phyloP scores from a whole-genome alignment of 352 stramenopile species.

The Phytophthora melonis region DNA sequence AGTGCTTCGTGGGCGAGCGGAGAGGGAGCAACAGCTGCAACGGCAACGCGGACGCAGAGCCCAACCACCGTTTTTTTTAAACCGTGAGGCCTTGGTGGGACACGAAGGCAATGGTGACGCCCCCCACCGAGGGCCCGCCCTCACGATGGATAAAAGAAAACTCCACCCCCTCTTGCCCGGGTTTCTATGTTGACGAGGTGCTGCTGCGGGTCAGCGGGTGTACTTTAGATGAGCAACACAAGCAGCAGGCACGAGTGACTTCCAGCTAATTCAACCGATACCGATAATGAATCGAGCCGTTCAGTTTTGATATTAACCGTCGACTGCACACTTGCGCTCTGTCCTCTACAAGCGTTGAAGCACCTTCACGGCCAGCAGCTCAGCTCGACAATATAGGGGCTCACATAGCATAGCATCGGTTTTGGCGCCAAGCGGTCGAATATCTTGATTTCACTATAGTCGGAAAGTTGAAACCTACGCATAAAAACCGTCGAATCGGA shows the following conservation, averaged over 20 bases:
- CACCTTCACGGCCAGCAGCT: neutral
- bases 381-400: neutral
- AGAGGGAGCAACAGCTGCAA: slow-evolving; percentile 41
- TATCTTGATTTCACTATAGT: slow-evolving; percentile 32
- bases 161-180: slow-evolving; percentile 36
- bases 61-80: slow-evolving; percentile 67
- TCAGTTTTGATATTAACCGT: slow-evolving; percentile 30
- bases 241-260: slow-evolving; percentile 35
- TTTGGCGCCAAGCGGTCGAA: slow-evolving; percentile 28
- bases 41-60: slow-evolving; percentile 22
- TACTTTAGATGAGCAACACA: slow-evolving; percentile 47
- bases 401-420: too few relatives aligned
- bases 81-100: slow-evolving; percentile 47
- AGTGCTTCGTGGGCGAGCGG: slow-evolving; percentile 46
- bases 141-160: slow-evolving; percentile 41
- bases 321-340: neutral
- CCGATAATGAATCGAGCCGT: slow-evolving; percentile 41
- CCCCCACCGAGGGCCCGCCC: slow-evolving; percentile 44
- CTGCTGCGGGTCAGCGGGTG: slow-evolving; percentile 46
- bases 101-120: slow-evolving; percentile 44
- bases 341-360: neutral
- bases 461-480: slow-evolving; percentile 11
- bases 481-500: slow-evolving; percentile 25
- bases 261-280: slow-evolving; percentile 37
- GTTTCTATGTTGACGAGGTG: slow-evolving; percentile 45